Base-by-base conservation (phyloP, 2,329 filamentous ascomycete genomes). In the Pseudogymnoascus sp. region DNA sequence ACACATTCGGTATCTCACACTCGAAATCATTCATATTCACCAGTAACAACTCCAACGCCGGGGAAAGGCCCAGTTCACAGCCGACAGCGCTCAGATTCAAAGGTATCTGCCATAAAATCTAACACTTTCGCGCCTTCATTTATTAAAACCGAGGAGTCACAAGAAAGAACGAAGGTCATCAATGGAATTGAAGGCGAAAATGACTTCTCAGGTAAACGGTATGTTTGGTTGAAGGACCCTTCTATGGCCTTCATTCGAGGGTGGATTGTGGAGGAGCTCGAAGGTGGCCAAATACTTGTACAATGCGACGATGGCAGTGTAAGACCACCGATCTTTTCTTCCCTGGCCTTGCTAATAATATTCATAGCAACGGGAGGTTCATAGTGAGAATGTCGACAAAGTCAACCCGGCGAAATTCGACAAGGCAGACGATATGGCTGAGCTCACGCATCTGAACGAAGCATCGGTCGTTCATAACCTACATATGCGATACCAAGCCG, bases 381-480 rank as follows among this genome's bases (percentile, higher is more conserved):
- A 93, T 68, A 78, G 84, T 60, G 92, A 97, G 70, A 89, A 86
- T 69, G 92, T 97, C 68, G 95, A 99, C 81, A 97, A 97, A 77
- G 95, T 99, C 79, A 99, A 99, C 76, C 94, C 94, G 55, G 93
- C 93, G 71, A 99, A 99, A 74, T 99, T 99, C 78, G 94, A 99
- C 83, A 99, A 97, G 77, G 93, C 93, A 67, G 92, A 95, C 78
- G 95, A 99, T 75, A 99, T 99, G 94, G 94, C 95, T 23, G 94
- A 99, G 75, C 83, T 99, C 72, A 99, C 94, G 5, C 94, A 99
- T 75, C 80, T 99, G 66, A 99, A 99, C 76, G 94, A 99, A 77
- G 90, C 93, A 21, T 97, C 94, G 0, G 94, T 99, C 60, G 92
- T 99, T 60, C 92, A 99, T 78, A 99, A 99, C 73, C 83, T 99